Evolutionary conservation across 345 rosid species (phyloP).

Genomic region (Lepidium sativum): DNA sequence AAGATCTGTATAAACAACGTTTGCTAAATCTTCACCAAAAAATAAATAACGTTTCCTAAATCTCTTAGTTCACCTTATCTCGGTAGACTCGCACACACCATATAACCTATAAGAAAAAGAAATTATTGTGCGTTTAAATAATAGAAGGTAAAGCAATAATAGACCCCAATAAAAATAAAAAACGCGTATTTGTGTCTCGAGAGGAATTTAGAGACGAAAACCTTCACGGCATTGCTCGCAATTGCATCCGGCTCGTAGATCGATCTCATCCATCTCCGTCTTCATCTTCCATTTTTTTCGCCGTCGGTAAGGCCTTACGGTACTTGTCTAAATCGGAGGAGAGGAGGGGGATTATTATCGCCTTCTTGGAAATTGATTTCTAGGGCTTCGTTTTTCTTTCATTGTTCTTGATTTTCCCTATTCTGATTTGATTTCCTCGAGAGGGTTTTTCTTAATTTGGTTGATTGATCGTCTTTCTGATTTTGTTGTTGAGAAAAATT

Average conservation of each 20-base stretch:
- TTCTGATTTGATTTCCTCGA: background rate
- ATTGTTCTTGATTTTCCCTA: background rate
- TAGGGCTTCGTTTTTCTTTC: constrained; percentile 33
- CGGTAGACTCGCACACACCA: background rate
- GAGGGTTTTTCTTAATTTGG: background rate
- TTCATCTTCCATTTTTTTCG: constrained; percentile 1
- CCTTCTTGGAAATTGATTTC: constrained; percentile 22
- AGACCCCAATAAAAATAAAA: background rate
- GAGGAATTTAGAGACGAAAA: constrained; percentile 2
- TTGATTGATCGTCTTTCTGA: constrained; percentile 8
- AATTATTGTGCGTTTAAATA: background rate
- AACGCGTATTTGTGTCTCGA: constrained; percentile 14
- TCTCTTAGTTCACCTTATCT: background rate
- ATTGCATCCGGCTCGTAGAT: constrained; percentile 21
- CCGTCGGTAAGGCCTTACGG: constrained; percentile 48
- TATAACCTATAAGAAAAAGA: background rate
- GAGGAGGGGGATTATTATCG: constrained; percentile 19
- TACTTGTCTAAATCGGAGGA: constrained; percentile 35
- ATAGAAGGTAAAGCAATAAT: background rate
- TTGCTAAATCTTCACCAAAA: too few relatives aligned
- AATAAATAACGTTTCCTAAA: background rate
- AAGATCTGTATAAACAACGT: background rate
- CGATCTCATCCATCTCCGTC: background rate
- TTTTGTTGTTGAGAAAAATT: constrained; percentile 3
- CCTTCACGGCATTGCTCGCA: constrained; percentile 3